A percentile compares a stretch with the other conserved stretches of the same genome.
Evolutionary conservation across 768 basidiomycete genomes (phyloP).

Genomic region (Gymnopilus junonius): DNA sequence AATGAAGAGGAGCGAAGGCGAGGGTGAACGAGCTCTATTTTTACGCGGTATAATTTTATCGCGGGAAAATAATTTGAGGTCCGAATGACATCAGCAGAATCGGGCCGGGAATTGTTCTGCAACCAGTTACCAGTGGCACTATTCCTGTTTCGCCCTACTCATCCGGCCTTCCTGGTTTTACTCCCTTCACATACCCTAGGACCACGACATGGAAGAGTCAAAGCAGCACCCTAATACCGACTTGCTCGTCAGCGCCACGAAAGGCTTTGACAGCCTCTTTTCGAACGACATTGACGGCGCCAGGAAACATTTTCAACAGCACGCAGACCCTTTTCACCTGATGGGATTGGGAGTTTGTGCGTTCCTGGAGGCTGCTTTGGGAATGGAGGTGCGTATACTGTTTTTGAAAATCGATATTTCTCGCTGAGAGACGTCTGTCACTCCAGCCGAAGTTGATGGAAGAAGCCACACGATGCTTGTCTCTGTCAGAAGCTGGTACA

Average conservation of each 20-base stretch:
- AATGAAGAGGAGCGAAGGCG: no score
- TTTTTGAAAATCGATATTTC: neutral
- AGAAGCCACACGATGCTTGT: conserved; percentile 61
- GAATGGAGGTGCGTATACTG: conserved; percentile 66
- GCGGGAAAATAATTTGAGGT: neutral
- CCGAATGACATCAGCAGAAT: neutral
- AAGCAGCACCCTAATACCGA: conserved; percentile 30
- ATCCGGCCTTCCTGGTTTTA: neutral
- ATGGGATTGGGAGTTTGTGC: conserved; percentile 74
- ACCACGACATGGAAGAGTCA: neutral
- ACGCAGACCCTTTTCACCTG: conserved; percentile 70
- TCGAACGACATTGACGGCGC: conserved; percentile 66
- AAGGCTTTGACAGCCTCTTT: conserved; percentile 73
- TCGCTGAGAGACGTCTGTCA: neutral
- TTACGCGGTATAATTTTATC: no score
- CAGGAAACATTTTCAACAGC: conserved; percentile 48
- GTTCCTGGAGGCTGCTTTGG: conserved; percentile 78
- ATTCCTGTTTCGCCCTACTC: neutral
- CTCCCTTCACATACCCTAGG: neutral
- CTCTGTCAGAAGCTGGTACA: conserved; percentile 62
- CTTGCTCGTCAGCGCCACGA: conserved; percentile 41
- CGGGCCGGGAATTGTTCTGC: neutral
- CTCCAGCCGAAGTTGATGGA: conserved; percentile 60
- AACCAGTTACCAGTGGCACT: no score
- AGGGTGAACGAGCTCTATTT: no score